Evolutionary conservation across 441 rosid genomes (phyloP).

Genomic region (Eutrema salsugineum): DNA sequence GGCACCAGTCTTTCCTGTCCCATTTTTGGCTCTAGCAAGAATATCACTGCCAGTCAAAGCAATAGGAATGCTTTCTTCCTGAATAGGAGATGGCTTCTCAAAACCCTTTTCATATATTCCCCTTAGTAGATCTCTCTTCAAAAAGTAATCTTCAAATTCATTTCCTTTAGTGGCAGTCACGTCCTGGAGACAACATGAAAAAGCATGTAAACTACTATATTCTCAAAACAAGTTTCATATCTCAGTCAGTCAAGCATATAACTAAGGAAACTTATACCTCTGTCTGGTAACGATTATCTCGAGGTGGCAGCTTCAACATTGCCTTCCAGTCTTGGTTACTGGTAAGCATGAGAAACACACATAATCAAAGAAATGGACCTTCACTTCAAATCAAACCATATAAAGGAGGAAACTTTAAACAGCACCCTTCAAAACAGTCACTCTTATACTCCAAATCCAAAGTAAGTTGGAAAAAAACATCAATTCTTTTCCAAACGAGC

Average conservation of each 20-base stretch:
- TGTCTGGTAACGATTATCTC: slow-evolving; percentile 75
- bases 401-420: background rate
- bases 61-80: slow-evolving; percentile 88
- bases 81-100: slow-evolving; percentile 85
- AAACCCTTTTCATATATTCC: slow-evolving; percentile 87
- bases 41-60: slow-evolving; percentile 85
- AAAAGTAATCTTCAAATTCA: slow-evolving; percentile 83
- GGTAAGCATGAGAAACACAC: background rate
- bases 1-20: slow-evolving; percentile 86
- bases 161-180: slow-evolving; percentile 91
- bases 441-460: background rate
- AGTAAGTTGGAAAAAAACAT: background rate
- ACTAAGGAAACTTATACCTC: slow-evolving; percentile 40
- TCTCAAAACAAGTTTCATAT: background rate
- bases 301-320: slow-evolving; percentile 58
- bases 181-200: slow-evolving; percentile 41
- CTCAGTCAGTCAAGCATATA: background rate
- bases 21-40: slow-evolving; percentile 87
- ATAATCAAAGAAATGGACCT: background rate
- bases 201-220: background rate
- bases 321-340: slow-evolving; percentile 95
- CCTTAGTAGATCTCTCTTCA: slow-evolving; percentile 74
- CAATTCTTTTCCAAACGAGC: background rate
- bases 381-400: background rate
- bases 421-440: background rate